Conservation (phyloP, 192 early-diverging fungal genomes). For the Backusella macrospora region DNA sequence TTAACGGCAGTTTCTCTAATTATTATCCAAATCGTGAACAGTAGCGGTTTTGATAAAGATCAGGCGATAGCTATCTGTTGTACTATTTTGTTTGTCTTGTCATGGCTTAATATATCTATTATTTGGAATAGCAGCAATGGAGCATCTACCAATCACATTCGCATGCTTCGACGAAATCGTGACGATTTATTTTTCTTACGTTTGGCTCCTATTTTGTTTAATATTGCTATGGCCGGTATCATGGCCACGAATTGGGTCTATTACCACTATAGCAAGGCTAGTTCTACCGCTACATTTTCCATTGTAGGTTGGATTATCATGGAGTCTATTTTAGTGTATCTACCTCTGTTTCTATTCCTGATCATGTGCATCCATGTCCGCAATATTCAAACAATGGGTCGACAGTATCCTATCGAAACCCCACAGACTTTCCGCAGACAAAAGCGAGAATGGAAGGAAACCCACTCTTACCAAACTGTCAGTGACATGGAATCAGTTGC, state of each 20-base stretch:
- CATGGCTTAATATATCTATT: conserved; percentile 13
- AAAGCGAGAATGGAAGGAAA: conserved; percentile 8
- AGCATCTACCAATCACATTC: conserved; percentile 15
- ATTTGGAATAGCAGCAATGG: conserved; percentile 9
- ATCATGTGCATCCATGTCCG: conserved; percentile 17
- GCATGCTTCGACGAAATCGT: conserved; percentile 16
- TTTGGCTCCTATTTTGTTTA: conserved; percentile 15
- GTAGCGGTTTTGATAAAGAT: not conserved
- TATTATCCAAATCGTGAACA: not conserved
- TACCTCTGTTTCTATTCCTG: conserved; percentile 12
- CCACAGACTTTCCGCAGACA: conserved; percentile 6
- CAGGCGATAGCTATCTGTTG: conserved; percentile 11
- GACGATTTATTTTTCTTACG: conserved; percentile 20
- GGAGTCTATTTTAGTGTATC: not conserved
- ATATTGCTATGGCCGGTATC: not conserved
- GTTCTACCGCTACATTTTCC: not conserved
- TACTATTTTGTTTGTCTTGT: not conserved
- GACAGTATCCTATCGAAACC: conserved; percentile 17
- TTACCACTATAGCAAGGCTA: not conserved
- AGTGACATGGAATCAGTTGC: conserved; percentile 7
- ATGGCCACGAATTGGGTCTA: conserved; percentile 8
- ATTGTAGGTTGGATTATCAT: not conserved
- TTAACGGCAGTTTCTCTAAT: not conserved
- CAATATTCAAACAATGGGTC: conserved; percentile 11
- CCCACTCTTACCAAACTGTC: conserved; percentile 7